Evolutionary conservation across 2,329 filamentous ascomycete species (phyloP), one percentile per base, ranked within the genome.

Genomic region (Leptographium radiaticola): DNA sequence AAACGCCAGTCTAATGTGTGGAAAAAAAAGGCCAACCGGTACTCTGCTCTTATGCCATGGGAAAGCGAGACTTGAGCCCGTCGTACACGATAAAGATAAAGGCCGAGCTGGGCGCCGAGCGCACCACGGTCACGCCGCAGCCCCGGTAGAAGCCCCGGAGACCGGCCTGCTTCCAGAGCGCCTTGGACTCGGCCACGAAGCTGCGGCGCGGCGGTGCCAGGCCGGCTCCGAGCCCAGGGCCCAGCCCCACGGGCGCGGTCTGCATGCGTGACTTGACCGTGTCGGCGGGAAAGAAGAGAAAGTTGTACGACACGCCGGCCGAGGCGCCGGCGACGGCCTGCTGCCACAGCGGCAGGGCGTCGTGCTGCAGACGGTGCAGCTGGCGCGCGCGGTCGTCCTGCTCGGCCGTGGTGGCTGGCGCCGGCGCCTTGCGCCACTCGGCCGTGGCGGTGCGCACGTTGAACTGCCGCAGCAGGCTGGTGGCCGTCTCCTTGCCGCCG

Each of bases 201-300:
- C 81, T 84, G 44, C 77, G 78, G 1, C 56, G 58, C 9, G 13
- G n/a, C 52, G 12, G 13, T 2, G 25, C 43, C 1, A 13, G 20
- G 11, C 30, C 43, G 20, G 20, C 20, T 25, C 77, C 76, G 53
- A 25, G 25, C 25, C 71, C 69, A 2, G 72, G 72, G 40, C 30
- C 25, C 73, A 10, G 31, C 36, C 76, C 78, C 45, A 88, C 73
- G 6, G 89, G 84, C 52, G 86, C 79, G 0, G 93, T 98, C 71
- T 98, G 93, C 84, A 98, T 95, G 49, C 91, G 83, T 18, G 87
- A 94, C 71, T 98, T 98, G 73, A 98, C 86, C 0, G 93, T 98
- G 67, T 98, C 93, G 50, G 93, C 93, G 0, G 93, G 93, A 67
- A 93, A 98, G 74, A 97, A 96, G 25, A 95, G 72, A 66, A 97